Evolutionary conservation across 2,329 filamentous ascomycete genomes (phyloP), one percentile per base, ranked within the genome.

Genomic region (Curvularia verruculosa): DNA sequence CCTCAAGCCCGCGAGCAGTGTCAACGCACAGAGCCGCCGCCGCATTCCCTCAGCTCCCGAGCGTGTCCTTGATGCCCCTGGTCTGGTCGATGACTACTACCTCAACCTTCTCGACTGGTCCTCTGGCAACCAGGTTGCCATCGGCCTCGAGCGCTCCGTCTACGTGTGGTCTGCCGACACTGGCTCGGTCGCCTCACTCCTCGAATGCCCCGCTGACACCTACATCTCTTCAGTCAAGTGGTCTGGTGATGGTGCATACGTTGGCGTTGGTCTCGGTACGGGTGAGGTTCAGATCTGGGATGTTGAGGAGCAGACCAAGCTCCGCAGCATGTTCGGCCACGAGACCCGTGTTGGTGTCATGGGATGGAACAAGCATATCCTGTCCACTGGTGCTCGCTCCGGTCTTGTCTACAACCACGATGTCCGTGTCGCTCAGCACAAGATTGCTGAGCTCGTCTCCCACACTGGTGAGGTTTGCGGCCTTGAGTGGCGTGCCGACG

Each of bases 281-380:
- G 95, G 95, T 58, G 95, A 99, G 78, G 92, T 99, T 36, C 95
- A 99, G 81, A 99, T 99, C 80, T 99, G 95, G 94, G 95, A 98
- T 71, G 94, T 97, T 26, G 90, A 96, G 70, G 95, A 99, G 78
- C 87, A 89, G 60, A 89, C 88, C 73, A 98, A 98, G 85, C 89
- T 99, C 58, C 93, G 95, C 77, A 97, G 92, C 84, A 99, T 99
- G 95, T 90, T 92, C 75, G 95, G 95, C 59, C 95, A 99, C 75
- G 94, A 98, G 73, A 94, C 92, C 37, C 93, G 95, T 53, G 94
- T 99, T 63, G 92, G 93, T 74, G 94, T 96, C 64, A 97, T 98
- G 93, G 75, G 93, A 73, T 99, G 95, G 95, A 96, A 92, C 84
- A 98, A 98, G 86, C 95, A 98, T 80, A 87, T 96, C 56, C 85